Evolutionary conservation across 345 rosid genomes (phyloP), one percentile per base, ranked within the genome.

Genomic region (Camelina neglecta): DNA sequence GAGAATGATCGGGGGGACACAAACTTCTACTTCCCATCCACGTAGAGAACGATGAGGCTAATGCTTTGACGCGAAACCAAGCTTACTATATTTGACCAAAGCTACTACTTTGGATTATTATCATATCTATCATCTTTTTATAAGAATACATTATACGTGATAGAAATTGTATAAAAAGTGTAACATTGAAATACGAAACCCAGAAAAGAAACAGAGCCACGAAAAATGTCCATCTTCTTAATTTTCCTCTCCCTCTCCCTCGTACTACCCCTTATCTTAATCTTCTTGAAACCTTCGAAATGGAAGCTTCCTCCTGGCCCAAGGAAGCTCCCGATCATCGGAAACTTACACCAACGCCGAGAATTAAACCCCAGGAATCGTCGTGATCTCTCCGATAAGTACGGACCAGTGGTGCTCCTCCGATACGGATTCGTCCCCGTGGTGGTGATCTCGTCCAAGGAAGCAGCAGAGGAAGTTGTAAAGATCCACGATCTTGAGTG

Each of bases 171-270:
- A 35, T 35, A 7, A 6, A 35, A 0, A 35, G 38, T 36, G 0
- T 36, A 36, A 36, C 9, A 8, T 8, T 36, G 41, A 36, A 13
- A 44, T 31, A 18, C 12, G 45, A 44, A 45, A 45, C 74, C 53
- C 1, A 55, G 5, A 41, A 29, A 55, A 69, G 20, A 69, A 5
- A 58, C 9, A 16, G 35, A 0, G 8, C 33, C 39, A 18, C 7
- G 1, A 60, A 69, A 75, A 75, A 75, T 75, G 79, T 45, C 58
- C 53, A 55, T 53, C 2, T 31, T 62, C 21, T 79, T 84, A 39
- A 75, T 71, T 75, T 72, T 87, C 2, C 8, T 73, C 4, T 75
- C 86, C 84, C 69, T 89, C 49, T 75, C 86, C 84, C 69, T 89
- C 49, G 79, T 81, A 54, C 84, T 65, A 3, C 5, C 66, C 3